Base-by-base conservation (phyloP, 768 basidiomycete species). In the Phaffia australis region DNA sequence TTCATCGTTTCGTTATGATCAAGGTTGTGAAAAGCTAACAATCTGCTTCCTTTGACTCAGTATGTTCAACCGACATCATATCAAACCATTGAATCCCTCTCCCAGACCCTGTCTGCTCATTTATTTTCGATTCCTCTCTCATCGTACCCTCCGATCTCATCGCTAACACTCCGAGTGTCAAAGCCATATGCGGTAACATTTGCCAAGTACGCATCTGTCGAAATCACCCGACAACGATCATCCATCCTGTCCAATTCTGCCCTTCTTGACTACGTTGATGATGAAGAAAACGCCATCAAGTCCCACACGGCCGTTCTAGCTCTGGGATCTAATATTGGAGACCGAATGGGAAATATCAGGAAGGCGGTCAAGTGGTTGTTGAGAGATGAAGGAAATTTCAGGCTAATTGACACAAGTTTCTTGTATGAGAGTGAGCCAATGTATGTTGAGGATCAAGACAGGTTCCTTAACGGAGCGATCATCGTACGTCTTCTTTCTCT, bases 371-470 rank as follows among this genome's bases (percentile, higher is more conserved):
- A 83, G 21, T 74, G 85, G 23, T 80, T 97, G 5, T 87, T 89
- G 72, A 25, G 21, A 27, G 62, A 60, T 16, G 69, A 75, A 16
- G 82, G 82, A 0, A 71, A 71, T 30, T 75, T 81, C 1, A 73
- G 72, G 19, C 79, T 94, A 32, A 75, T 85, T 25, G 81, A 88
- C 71, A 92, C 89, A 0, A 91, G 89, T 73, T 88, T 91, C 76
- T 74, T 97, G 78, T 98, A 97, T 74, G 87, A 97, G 76, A 92
- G 87, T 23, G 81, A 85, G 15, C 89, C 95, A 0, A 98, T 99
- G 95, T 98, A 99, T 74, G 87, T 94, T 52, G 83, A 83, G 15
- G 86, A 95, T 65, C 95, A 99, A 74, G 87, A 86, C 16, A 78
- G 80, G 47, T 98, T 97, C 77, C 81, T 87, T 67, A 99, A 97